Evolutionary conservation across 331 rosid species (phyloP).

Genomic region (Spiraea crenata): DNA sequence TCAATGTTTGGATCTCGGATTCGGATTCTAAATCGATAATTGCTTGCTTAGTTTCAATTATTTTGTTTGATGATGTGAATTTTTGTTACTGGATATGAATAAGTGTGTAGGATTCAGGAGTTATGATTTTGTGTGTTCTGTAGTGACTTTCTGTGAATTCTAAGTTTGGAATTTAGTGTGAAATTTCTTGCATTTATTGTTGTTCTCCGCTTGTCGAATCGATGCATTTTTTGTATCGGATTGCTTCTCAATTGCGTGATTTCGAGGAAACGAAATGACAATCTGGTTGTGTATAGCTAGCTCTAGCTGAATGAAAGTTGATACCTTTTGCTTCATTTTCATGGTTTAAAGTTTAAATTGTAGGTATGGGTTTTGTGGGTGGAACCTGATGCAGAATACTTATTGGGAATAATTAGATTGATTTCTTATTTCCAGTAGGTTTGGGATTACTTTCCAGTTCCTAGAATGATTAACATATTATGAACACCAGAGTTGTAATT

Average conservation of each 20-base stretch:
- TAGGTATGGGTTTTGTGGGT: background rate
- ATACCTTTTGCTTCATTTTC: background rate
- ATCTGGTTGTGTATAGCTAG: background rate
- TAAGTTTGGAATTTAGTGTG: slow-evolving; percentile 1
- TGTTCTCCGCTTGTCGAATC: background rate
- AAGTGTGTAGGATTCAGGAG: background rate
- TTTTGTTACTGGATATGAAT: background rate
- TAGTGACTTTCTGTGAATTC: background rate
- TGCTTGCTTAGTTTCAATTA: background rate
- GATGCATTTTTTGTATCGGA: background rate
- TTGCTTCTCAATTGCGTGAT: background rate
- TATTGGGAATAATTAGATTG: too few relatives aligned
- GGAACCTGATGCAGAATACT: background rate
- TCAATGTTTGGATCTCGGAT: slow-evolving; percentile 22
- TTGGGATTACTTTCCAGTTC: too few relatives aligned
- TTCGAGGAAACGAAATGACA: background rate
- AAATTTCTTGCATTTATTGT: background rate
- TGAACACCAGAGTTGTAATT: too few relatives aligned
- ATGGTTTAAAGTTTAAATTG: background rate
- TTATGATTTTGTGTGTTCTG: background rate
- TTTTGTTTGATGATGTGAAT: background rate
- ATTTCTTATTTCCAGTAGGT: too few relatives aligned
- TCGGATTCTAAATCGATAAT: slow-evolving; percentile 4
- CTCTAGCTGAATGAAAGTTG: background rate
- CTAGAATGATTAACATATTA: too few relatives aligned